These are phyloP conservation scores for Cutaneotrichosporon sp. DNA, from an alignment of 1,284 basidiomycete genomes.

Conservation along the genomic window DNA sequence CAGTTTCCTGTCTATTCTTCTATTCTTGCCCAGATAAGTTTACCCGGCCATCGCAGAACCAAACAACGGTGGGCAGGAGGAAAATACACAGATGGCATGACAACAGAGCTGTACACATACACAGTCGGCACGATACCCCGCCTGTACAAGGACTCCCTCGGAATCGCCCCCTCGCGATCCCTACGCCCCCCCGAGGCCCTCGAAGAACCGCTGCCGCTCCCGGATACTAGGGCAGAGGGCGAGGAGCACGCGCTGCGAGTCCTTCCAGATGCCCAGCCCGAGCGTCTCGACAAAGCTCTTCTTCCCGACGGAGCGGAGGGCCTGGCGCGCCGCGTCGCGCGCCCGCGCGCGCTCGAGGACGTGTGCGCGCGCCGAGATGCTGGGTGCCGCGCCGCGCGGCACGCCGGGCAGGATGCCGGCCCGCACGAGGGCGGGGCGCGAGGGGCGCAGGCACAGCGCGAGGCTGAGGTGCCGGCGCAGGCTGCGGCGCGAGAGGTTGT, in stretches of 20 bases:
- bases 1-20: too few relatives aligned
- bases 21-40: too few relatives aligned
- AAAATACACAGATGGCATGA: too few relatives aligned
- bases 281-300: conserved; percentile 15
- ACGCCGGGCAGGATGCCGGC: conserved; percentile 24
- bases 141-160: too few relatives aligned
- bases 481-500: conserved; percentile 16
- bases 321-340: conserved; percentile 19
- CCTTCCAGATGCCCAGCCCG: conserved; percentile 7
- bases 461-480: conserved; percentile 22
- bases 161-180: too few relatives aligned
- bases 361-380: conserved; percentile 23
- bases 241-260: conserved; percentile 22
- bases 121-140: too few relatives aligned
- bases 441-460: conserved; percentile 20
- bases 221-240: conserved; percentile 31
- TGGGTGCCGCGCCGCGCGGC: neutral
- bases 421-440: conserved; percentile 16
- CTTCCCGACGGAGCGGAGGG: conserved; percentile 19
- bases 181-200: conserved; percentile 14
- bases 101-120: too few relatives aligned
- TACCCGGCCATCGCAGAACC: too few relatives aligned
- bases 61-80: too few relatives aligned
- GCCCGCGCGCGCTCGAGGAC: conserved; percentile 19
- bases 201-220: conserved; percentile 24